phyloP scores from a whole-genome alignment of 345 rosid genomes.

The Murraya koenigii region DNA sequence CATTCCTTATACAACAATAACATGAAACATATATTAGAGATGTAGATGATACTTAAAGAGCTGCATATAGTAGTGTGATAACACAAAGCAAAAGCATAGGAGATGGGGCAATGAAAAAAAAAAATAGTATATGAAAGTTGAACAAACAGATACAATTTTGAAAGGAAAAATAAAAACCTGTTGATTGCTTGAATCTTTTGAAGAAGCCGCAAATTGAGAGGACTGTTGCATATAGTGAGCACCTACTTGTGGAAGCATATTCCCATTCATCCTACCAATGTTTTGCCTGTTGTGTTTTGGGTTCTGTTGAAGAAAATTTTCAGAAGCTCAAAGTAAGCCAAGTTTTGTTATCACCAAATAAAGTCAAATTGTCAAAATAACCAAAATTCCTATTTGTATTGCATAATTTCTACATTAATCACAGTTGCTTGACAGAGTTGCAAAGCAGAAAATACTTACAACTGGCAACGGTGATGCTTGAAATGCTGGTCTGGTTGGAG shows the following conservation, averaged over 20 bases:
- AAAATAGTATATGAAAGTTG: not conserved
- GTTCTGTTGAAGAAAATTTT: constrained; percentile 28
- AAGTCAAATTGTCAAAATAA: not conserved
- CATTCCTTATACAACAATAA: not conserved
- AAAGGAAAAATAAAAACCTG: constrained; percentile 43
- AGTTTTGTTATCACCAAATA: not conserved
- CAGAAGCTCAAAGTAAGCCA: not conserved
- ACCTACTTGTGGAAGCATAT: constrained; percentile 32
- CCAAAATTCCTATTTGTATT: not conserved
- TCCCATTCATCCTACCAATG: constrained; percentile 45
- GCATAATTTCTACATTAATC: not conserved
- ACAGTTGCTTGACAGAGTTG: not conserved
- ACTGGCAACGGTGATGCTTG: constrained; percentile 46
- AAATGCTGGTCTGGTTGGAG: constrained; percentile 47
- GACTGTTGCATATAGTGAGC: constrained; percentile 41
- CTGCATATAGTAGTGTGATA: not conserved
- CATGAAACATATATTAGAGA: not conserved
- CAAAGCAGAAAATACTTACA: constrained; percentile 28
- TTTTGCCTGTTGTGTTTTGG: constrained; percentile 50
- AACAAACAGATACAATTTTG: not conserved
- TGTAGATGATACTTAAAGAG: not conserved
- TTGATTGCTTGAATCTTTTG: constrained; percentile 48
- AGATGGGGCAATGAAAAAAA: not conserved
- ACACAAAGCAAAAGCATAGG: not conserved
- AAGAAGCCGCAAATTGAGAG: constrained; percentile 30